phyloP scores from a whole-genome alignment of 805 yeast species.

The Candida quercuum region DNA sequence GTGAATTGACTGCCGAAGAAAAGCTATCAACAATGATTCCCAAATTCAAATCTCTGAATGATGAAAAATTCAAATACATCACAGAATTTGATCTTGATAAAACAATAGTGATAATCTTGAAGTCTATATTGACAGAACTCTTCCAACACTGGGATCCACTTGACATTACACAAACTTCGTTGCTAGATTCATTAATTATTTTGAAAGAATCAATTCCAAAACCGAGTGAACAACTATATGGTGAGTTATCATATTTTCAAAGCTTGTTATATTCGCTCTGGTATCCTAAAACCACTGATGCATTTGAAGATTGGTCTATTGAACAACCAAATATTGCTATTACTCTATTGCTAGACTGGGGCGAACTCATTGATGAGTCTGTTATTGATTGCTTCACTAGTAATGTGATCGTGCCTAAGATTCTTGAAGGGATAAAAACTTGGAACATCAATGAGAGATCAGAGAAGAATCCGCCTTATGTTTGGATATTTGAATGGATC shows the following conservation, averaged over 20 bases:
- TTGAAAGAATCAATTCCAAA: constrained; percentile 21
- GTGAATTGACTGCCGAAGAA: background rate
- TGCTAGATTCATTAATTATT: constrained; percentile 25
- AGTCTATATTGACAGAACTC: constrained; percentile 13
- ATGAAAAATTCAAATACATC: background rate
- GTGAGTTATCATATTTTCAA: constrained; percentile 26
- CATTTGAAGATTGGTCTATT: constrained; percentile 33
- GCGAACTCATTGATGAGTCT: constrained; percentile 26
- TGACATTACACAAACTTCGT: constrained; percentile 23
- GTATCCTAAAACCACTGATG: constrained; percentile 27
- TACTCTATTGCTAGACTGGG: constrained; percentile 37
- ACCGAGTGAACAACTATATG: constrained; percentile 3
- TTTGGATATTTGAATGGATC: constrained; percentile 37
- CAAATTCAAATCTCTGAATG: background rate
- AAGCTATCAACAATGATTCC: background rate
- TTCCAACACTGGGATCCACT: constrained; percentile 34
- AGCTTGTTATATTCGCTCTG: constrained; percentile 30
- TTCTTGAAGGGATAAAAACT: constrained; percentile 26
- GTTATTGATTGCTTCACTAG: constrained; percentile 25
- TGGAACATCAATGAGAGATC: constrained; percentile 27
- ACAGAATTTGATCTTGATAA: constrained; percentile 9
- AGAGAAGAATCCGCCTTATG: constrained; percentile 12
- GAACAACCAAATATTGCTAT: constrained; percentile 34
- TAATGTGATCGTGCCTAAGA: constrained; percentile 32
- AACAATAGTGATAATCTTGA: constrained; percentile 17